A percentile compares a stretch with the other conserved stretches of the same genome.
These are phyloP conservation scores for Rhypophila decipiens DNA, from an alignment of 495 filamentous ascomycete genomes.

Conservation along the genomic window DNA sequence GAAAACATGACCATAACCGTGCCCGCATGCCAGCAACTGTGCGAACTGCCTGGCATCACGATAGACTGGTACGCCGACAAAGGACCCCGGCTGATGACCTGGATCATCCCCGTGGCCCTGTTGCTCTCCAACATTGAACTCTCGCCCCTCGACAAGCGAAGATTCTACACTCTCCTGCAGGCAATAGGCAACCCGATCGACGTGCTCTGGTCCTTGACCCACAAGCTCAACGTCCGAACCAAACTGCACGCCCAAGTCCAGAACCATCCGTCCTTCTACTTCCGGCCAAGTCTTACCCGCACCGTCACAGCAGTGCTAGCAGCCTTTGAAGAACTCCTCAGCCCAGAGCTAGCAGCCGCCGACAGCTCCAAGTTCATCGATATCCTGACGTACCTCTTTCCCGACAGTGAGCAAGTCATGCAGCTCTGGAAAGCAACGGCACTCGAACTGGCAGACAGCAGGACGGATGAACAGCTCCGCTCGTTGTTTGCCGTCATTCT, in stretches of 20 bases:
- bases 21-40: background rate
- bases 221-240: background rate
- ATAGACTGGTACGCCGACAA: background rate
- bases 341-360: background rate
- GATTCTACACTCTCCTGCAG: background rate
- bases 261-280: too few species aligned
- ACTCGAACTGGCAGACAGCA: background rate
- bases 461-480: background rate
- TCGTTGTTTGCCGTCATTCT: background rate
- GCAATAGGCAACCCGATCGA: background rate
- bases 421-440: background rate
- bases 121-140: background rate
- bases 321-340: background rate
- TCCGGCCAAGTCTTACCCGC: too few species aligned
- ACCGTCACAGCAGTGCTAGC: background rate
- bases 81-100: background rate
- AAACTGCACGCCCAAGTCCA: background rate
- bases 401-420: background rate
- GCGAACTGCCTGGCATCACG: background rate
- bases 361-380: background rate
- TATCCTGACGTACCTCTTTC: background rate
- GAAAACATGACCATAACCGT: background rate
- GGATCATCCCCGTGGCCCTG: background rate
- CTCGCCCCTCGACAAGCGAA: background rate
- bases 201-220: background rate